Percentiles rank a stretch among this genome's conserved stretches.
These are phyloP conservation scores for Viridothelium virens DNA, from an alignment of 495 filamentous ascomycete species.

Conservation along the genomic window DNA sequence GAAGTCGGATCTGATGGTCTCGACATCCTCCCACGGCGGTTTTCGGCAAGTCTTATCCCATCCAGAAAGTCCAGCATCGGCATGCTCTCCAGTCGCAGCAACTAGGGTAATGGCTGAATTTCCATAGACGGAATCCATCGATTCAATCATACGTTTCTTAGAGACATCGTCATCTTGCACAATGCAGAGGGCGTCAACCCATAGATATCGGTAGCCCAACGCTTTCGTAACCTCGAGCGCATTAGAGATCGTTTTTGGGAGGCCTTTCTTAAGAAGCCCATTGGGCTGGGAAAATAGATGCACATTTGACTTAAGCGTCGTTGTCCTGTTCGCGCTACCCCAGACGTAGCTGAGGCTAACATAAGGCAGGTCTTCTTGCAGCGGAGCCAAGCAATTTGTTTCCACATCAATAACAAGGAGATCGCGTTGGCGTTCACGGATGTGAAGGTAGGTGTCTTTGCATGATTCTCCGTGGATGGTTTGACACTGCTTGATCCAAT, in stretches of 20 bases:
- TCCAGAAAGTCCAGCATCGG: constrained; percentile 10
- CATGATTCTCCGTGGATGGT: constrained; percentile 4
- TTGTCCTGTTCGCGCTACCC: neutral
- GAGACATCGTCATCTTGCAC: constrained; percentile 8
- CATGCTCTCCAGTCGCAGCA: constrained; percentile 6
- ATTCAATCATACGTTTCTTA: neutral
- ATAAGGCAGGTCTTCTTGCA: neutral
- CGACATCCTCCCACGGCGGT: neutral
- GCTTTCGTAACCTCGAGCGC: neutral
- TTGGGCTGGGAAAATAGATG: neutral
- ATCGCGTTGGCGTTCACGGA: neutral
- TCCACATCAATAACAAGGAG: constrained; percentile 15
- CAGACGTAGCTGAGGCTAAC: constrained; percentile 15
- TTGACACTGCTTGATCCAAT: constrained; percentile 12
- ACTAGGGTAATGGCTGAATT: constrained; percentile 7
- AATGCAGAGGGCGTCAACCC: constrained; percentile 12
- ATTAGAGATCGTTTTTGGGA: constrained; percentile 3
- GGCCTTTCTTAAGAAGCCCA: neutral
- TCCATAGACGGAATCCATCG: constrained; percentile 13
- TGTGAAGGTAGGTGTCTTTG: constrained; percentile 9
- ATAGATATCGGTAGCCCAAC: constrained; percentile 10
- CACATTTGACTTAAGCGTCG: constrained; percentile 11
- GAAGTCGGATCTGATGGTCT: neutral
- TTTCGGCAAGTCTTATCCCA: neutral
- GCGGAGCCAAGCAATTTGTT: neutral